Percentiles rank a stretch among this genome's conserved stretches.
Conservation (phyloP, 1,284 basidiomycete genomes). For the Mycena sp. region DNA sequence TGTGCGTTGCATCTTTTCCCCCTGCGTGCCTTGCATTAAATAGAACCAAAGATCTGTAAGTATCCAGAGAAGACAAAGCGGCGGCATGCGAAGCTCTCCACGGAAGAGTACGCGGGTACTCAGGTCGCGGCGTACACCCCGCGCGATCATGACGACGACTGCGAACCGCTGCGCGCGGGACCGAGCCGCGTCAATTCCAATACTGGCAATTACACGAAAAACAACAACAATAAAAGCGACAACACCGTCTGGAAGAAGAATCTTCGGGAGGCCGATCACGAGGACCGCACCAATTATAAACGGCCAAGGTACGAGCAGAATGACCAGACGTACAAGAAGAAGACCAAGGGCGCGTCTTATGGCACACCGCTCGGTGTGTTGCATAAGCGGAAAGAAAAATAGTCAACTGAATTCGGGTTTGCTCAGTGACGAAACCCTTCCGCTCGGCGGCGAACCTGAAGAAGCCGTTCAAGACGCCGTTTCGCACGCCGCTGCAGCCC, state of each 20-base stretch:
- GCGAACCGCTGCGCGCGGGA: conserved; percentile 1
- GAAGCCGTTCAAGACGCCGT: conserved; percentile 67
- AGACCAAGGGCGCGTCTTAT: conserved; percentile 42
- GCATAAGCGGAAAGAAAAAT: too few relatives aligned
- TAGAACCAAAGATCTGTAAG: conserved; percentile 88
- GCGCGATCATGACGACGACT: conserved; percentile 38
- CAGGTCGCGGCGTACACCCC: conserved; percentile 40
- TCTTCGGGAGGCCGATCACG: conserved; percentile 5
- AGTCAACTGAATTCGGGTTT: not conserved
- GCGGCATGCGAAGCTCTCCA: conserved; percentile 59
- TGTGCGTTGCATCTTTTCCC: conserved; percentile 54
- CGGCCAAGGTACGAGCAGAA: conserved; percentile 13
- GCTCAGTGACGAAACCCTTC: conserved; percentile 54
- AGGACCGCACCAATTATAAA: not conserved
- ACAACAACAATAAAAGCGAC: not conserved
- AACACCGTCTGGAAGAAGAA: conserved; percentile 12
- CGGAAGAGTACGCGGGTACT: conserved; percentile 51
- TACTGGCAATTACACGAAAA: not conserved
- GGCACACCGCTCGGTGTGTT: conserved; percentile 36
- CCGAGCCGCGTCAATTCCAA: conserved; percentile 16
- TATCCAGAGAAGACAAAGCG: conserved; percentile 70
- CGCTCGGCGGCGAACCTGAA: conserved; percentile 49
- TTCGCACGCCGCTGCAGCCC: conserved; percentile 46
- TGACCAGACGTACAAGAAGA: conserved; percentile 44
- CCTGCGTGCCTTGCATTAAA: too few relatives aligned